These are phyloP conservation scores for Aspergillus luchuensis DNA, from an alignment of 2,329 filamentous ascomycete genomes.

Conservation along the genomic window DNA sequence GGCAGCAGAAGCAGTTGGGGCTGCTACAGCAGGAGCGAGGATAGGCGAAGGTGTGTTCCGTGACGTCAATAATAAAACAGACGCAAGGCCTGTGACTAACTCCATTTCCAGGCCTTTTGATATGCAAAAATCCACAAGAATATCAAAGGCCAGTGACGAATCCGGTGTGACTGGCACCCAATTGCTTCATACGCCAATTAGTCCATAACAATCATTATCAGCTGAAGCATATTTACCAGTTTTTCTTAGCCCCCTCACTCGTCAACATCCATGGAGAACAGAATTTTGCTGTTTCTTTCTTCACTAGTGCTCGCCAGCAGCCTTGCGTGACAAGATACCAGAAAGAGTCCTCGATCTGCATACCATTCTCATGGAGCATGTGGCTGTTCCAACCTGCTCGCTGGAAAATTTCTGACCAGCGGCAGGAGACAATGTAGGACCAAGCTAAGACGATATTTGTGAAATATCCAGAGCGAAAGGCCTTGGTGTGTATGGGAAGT, in stretches of 20 bases:
- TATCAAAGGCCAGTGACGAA: constrained; percentile 9
- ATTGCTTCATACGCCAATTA: background rate
- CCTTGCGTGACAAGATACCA: constrained; percentile 8
- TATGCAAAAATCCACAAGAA: constrained; percentile 1
- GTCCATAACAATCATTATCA: background rate
- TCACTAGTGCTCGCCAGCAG: background rate
- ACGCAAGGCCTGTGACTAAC: constrained; percentile 1
- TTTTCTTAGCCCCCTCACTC: background rate
- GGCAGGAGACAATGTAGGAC: constrained; percentile 26
- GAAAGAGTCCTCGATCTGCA: constrained; percentile 3
- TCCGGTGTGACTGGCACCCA: background rate
- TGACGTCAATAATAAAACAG: constrained; percentile 5
- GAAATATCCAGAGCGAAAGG: constrained; percentile 8
- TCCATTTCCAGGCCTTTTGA: constrained; percentile 8
- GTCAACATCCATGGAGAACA: constrained; percentile 12
- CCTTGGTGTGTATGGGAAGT: background rate
- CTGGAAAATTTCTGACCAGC: constrained; percentile 25
- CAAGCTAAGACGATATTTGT: constrained; percentile 20
- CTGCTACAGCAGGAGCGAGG: background rate
- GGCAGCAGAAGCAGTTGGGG: background rate
- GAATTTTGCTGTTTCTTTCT: background rate
- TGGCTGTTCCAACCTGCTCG: constrained; percentile 15
- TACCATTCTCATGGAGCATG: constrained; percentile 13
- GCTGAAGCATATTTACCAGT: background rate
- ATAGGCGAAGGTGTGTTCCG: background rate